Evolutionary conservation across 148 eudicot genomes (phyloP).

Genomic region (Bassia scoparia): DNA sequence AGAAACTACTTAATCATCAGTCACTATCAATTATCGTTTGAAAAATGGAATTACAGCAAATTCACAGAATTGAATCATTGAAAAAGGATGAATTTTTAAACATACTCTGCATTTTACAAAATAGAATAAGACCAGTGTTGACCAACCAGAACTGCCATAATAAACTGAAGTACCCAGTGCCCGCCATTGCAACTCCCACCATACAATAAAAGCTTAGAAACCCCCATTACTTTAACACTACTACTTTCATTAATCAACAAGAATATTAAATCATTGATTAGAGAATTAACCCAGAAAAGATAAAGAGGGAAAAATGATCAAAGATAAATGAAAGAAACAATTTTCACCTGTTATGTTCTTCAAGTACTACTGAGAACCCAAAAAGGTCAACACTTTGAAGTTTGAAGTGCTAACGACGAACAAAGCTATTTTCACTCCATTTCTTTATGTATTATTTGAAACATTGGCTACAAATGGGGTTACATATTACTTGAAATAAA

Average conservation of each 20-base stretch:
- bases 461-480: too few relatives aligned
- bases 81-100: neutral
- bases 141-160: conserved; percentile 54
- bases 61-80: neutral
- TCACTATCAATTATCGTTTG: neutral
- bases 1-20: too few relatives aligned
- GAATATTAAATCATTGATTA: neutral
- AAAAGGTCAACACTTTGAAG: conserved; percentile 19
- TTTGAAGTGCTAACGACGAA: neutral
- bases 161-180: conserved; percentile 40
- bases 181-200: conserved; percentile 20
- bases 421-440: too few relatives aligned
- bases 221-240: conserved; percentile 21
- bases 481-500: too few relatives aligned
- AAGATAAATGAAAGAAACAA: neutral
- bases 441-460: too few relatives aligned
- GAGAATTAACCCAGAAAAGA: neutral
- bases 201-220: neutral
- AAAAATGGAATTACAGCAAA: neutral
- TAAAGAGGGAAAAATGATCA: too few relatives aligned
- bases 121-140: conserved; percentile 64
- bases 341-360: neutral
- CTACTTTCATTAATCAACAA: too few relatives aligned
- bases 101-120: conserved; percentile 63
- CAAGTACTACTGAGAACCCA: neutral